These are phyloP conservation scores for Fusarium clavum DNA, from an alignment of 2,329 filamentous ascomycete genomes.

Conservation along the genomic window DNA sequence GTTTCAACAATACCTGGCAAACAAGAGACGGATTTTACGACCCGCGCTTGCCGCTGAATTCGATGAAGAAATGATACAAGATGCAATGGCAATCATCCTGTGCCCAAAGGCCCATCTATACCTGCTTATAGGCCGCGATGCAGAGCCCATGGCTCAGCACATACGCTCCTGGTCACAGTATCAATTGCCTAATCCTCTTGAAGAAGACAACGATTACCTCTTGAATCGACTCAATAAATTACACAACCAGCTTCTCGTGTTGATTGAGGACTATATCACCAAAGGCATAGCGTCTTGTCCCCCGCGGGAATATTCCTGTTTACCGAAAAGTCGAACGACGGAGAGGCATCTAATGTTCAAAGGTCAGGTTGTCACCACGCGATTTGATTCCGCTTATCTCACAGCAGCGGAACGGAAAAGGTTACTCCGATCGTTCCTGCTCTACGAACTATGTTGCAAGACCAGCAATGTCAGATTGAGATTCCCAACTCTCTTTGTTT, in stretches of 20 bases:
- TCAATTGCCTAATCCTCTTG: conserved; percentile 14
- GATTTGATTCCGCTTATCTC: conserved; percentile 12
- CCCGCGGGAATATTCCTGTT: conserved; percentile 18
- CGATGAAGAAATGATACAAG: conserved; percentile 21
- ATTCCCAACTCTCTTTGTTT: no score
- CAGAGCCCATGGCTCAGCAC: neutral
- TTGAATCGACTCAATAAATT: neutral
- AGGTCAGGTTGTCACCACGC: no score
- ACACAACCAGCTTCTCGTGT: neutral
- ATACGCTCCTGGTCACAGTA: conserved; percentile 1
- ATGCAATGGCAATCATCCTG: conserved; percentile 23
- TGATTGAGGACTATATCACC: conserved; percentile 34
- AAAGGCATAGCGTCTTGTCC: conserved; percentile 28
- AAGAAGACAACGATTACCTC: neutral
- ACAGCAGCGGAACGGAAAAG: conserved; percentile 2
- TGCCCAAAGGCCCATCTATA: neutral
- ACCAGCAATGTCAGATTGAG: neutral
- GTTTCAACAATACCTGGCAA: conserved; percentile 12
- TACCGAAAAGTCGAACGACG: neutral
- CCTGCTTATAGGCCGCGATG: neutral
- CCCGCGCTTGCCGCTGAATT: conserved; percentile 10
- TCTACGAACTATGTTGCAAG: conserved; percentile 15
- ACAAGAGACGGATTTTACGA: conserved; percentile 5
- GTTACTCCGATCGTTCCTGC: conserved; percentile 20
- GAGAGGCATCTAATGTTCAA: conserved; percentile 12